Conservation (phyloP, 257 asterid species). For the Forsythia suspensa region DNA sequence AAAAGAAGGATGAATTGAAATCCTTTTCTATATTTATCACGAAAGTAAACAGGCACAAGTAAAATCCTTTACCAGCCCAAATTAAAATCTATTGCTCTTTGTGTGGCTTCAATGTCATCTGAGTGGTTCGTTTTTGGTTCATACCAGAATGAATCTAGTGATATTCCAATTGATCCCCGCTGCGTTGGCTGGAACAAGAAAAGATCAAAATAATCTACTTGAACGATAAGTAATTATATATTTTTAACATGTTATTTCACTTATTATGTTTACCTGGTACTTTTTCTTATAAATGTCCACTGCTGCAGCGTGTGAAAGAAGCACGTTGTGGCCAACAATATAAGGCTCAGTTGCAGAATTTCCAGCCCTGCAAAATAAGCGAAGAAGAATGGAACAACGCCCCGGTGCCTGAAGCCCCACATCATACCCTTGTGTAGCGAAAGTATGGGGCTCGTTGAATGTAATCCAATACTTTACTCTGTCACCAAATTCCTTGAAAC, state of each 20-base stretch:
- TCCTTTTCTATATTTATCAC: background rate
- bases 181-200: slow-evolving; percentile 43
- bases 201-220: background rate
- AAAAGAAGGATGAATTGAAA: too few relatives aligned
- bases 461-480: slow-evolving; percentile 95
- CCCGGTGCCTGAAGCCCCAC: slow-evolving; percentile 77
- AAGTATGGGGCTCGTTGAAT: slow-evolving; percentile 83
- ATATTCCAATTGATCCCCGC: slow-evolving; percentile 66
- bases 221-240: background rate
- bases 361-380: slow-evolving; percentile 58
- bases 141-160: slow-evolving; percentile 70
- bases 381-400: slow-evolving; percentile 66
- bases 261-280: slow-evolving; percentile 51
- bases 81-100: slow-evolving; percentile 71
- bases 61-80: slow-evolving; percentile 67
- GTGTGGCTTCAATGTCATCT: slow-evolving; percentile 56
- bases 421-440: slow-evolving; percentile 74
- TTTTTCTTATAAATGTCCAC: slow-evolving; percentile 54
- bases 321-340: slow-evolving; percentile 64
- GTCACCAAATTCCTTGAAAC: slow-evolving; percentile 80
- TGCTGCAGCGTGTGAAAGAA: slow-evolving; percentile 64
- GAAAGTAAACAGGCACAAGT: background rate
- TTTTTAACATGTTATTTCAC: background rate
- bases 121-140: slow-evolving; percentile 51
- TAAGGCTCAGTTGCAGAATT: slow-evolving; percentile 87